Evolutionary conservation across 1,284 basidiomycete species (phyloP).

Genomic region (Filobasidium uniguttulatum): DNA sequence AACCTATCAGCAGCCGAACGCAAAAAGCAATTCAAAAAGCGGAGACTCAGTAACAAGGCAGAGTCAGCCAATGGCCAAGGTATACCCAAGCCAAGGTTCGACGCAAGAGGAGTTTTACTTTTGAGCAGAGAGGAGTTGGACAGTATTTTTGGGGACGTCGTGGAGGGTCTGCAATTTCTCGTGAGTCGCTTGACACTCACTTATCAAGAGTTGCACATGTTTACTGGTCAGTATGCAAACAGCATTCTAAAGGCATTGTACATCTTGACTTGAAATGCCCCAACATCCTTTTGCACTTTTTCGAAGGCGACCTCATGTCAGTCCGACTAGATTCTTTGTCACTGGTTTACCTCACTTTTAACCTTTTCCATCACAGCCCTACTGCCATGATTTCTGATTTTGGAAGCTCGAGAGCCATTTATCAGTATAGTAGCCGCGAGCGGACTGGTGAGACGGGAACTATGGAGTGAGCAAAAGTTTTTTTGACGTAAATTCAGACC

Average conservation of each 20-base stretch:
- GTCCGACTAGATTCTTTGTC: slow-evolving; percentile 4
- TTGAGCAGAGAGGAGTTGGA: slow-evolving; percentile 66
- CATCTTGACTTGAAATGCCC: slow-evolving; percentile 88
- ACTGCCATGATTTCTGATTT: slow-evolving; percentile 83
- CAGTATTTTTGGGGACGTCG: slow-evolving; percentile 61
- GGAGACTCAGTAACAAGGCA: slow-evolving; percentile 8
- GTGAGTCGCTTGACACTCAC: slow-evolving; percentile 41
- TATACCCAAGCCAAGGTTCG: slow-evolving; percentile 11
- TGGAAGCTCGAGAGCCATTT: slow-evolving; percentile 80
- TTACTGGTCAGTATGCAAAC: not conserved
- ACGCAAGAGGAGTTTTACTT: slow-evolving; percentile 51
- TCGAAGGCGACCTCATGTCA: slow-evolving; percentile 62
- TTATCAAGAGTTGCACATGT: not conserved
- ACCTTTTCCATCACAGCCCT: slow-evolving; percentile 27
- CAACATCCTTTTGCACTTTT: slow-evolving; percentile 83
- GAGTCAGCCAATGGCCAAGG: not conserved
- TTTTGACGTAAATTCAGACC: not conserved
- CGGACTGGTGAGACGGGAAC: slow-evolving; percentile 87
- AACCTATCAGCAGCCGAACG: slow-evolving; percentile 43
- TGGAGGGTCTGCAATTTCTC: slow-evolving; percentile 63
- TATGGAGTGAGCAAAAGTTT: slow-evolving; percentile 42
- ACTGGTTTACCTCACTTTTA: no score
- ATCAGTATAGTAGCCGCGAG: slow-evolving; percentile 46
- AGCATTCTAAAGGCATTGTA: slow-evolving; percentile 73
- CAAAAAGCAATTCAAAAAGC: slow-evolving; percentile 41